Percentiles rank a stretch among this genome's conserved stretches.
These are phyloP conservation scores for Buxus sempervirens DNA, from an alignment of 164 flowering plant species.

Conservation along the genomic window DNA sequence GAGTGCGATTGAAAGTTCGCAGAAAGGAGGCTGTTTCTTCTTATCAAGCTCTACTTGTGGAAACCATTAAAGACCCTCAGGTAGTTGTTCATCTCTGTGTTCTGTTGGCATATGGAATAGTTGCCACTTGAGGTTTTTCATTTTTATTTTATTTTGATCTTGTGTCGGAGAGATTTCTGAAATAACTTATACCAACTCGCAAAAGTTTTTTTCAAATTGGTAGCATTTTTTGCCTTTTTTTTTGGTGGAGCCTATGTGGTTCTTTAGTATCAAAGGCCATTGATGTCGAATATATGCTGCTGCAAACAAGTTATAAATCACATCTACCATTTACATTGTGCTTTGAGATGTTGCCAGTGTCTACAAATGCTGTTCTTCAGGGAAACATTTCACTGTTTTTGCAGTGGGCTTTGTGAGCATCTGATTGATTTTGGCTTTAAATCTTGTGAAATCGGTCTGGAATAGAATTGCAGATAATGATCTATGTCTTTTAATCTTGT, in stretches of 20 bases:
- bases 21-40: constrained; percentile 86
- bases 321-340: no score
- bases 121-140: not conserved
- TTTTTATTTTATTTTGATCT: not conserved
- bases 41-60: constrained; percentile 94
- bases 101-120: constrained; percentile 4
- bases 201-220: not conserved
- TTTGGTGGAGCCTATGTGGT: not conserved
- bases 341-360: no score
- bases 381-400: no score
- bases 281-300: no score
- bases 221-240: no score
- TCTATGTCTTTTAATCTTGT: no score
- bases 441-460: no score
- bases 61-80: constrained; percentile 89
- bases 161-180: not conserved
- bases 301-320: no score
- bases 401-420: no score
- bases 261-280: not conserved
- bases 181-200: not conserved
- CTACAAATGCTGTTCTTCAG: no score
- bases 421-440: no score
- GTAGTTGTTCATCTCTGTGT: constrained; percentile 26
- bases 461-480: no score
- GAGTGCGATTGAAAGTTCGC: constrained; percentile 82